Evolutionary conservation across 805 yeast species (phyloP).

Genomic region (Hanseniaspora occidentalis): DNA sequence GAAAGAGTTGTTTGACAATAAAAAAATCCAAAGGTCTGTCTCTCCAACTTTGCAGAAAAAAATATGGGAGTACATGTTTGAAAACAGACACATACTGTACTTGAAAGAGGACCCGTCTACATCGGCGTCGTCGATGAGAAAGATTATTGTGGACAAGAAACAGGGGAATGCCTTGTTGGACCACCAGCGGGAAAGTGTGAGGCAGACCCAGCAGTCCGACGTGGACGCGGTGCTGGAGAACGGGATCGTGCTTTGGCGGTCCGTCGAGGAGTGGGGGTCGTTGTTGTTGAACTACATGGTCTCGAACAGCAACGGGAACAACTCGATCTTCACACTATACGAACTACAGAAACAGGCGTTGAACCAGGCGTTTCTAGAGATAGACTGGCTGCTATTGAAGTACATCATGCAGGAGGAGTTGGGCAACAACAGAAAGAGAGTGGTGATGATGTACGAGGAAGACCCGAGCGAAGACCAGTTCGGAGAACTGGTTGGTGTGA

Average conservation of each 20-base stretch:
- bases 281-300: neutral
- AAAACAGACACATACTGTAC: neutral
- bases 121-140: neutral
- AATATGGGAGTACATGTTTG: neutral
- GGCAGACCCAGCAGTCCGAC: no score
- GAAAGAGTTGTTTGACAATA: neutral
- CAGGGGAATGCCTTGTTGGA: no score
- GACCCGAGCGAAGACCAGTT: neutral
- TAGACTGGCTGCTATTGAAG: neutral
- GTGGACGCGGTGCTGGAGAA: no score
- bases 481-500: neutral
- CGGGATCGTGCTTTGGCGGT: neutral
- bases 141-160: neutral
- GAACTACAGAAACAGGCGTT: neutral
- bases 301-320: neutral
- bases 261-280: neutral
- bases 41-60: neutral
- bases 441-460: conserved; percentile 1
- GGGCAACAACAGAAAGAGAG: conserved; percentile 1
- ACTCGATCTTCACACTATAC: neutral
- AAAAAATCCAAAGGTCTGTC: neutral
- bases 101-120: neutral
- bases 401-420: neutral
- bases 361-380: neutral
- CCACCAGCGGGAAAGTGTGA: no score